phyloP scores from a whole-genome alignment of 768 basidiomycete species.

The Gelatoporia subvermispora region DNA sequence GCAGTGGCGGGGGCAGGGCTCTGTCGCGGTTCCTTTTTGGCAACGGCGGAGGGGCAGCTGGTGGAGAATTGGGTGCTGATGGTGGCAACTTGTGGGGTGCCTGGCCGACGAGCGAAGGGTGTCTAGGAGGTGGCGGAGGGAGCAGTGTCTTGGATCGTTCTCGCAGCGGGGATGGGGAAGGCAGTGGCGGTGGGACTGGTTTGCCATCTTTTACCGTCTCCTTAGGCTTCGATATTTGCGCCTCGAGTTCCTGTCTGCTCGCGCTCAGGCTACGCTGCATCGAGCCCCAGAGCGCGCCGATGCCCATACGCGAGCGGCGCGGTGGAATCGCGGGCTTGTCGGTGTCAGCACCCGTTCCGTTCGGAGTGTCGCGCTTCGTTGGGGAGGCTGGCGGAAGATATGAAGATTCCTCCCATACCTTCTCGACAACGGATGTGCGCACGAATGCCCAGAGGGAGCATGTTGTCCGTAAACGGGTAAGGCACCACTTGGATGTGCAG shows the following conservation, averaged over 20 bases:
- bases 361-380: constrained; percentile 10
- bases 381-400: constrained; percentile 29
- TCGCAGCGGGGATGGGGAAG: constrained; percentile 4
- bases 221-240: constrained; percentile 3
- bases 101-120: constrained; percentile 11
- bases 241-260: constrained; percentile 8
- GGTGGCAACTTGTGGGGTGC: constrained; percentile 25
- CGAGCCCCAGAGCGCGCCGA: constrained; percentile 25
- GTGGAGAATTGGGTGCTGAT: constrained; percentile 18
- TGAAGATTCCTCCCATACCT: constrained; percentile 83
- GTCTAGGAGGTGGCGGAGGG: constrained; percentile 13
- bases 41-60: constrained; percentile 23
- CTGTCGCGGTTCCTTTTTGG: constrained; percentile 17
- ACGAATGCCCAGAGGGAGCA: constrained; percentile 90
- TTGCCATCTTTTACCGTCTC: constrained; percentile 8
- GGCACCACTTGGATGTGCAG: constrained; percentile 82
- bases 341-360: neutral
- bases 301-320: constrained; percentile 18
- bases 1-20: neutral
- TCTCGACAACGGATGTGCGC: constrained; percentile 74
- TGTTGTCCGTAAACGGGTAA: constrained; percentile 76
- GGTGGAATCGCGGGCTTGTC: constrained; percentile 9
- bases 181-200: constrained; percentile 19
- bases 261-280: constrained; percentile 24
- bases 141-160: constrained; percentile 1